Conservation (phyloP, 75 land plant genomes). For the Azolla pinnata region DNA sequence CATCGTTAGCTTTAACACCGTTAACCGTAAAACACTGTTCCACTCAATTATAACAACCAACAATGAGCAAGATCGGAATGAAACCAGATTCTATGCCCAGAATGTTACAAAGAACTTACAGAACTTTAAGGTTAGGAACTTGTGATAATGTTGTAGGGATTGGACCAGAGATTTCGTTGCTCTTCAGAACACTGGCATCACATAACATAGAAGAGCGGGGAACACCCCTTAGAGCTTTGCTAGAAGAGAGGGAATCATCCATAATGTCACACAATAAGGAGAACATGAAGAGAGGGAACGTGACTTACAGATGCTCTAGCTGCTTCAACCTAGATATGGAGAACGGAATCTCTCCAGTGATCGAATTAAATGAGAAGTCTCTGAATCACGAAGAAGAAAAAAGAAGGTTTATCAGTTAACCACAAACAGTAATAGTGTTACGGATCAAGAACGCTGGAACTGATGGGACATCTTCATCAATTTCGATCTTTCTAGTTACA, state of each 20-base stretch:
- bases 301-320: slow-evolving; percentile 14
- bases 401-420: too few relatives aligned
- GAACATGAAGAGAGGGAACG: neutral
- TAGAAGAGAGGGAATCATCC: neutral
- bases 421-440: too few relatives aligned
- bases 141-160: slow-evolving; percentile 74
- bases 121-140: slow-evolving; percentile 57
- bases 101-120: slow-evolving; percentile 33
- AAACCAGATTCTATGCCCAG: too few relatives aligned
- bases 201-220: neutral
- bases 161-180: slow-evolving; percentile 56
- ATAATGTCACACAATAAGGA: slow-evolving; percentile 1
- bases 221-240: neutral
- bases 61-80: too few relatives aligned
- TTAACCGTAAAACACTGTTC: neutral
- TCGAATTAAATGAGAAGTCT: slow-evolving; percentile 49
- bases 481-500: too few relatives aligned
- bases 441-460: too few relatives aligned
- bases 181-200: slow-evolving; percentile 12
- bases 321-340: slow-evolving; percentile 16
- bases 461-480: too few relatives aligned
- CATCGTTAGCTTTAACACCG: slow-evolving; percentile 1
- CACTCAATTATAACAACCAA: too few relatives aligned
- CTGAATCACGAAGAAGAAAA: slow-evolving; percentile 32
- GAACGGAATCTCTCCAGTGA: slow-evolving; percentile 21